phyloP scores from a whole-genome alignment of 805 yeast genomes.

The Metschnikowia kunwiensis region DNA sequence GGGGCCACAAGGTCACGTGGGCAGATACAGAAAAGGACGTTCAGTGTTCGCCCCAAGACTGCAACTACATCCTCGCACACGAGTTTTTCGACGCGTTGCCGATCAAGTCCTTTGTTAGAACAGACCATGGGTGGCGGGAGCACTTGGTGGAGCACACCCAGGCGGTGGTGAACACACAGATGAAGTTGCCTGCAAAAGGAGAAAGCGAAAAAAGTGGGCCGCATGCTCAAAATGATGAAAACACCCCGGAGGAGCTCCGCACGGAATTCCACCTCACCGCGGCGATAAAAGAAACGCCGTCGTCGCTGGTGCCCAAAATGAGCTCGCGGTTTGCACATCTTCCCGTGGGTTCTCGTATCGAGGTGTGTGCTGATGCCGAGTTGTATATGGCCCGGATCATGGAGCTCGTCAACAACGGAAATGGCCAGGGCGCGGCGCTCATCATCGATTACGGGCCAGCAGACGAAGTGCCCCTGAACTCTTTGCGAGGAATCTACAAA shows the following conservation, averaged over 20 bases:
- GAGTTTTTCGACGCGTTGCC: constrained; percentile 89
- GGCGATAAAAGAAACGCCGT: constrained; percentile 58
- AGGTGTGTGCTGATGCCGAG: constrained; percentile 73
- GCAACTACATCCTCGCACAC: constrained; percentile 74
- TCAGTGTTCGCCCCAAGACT: constrained; percentile 19
- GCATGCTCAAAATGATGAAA: constrained; percentile 6
- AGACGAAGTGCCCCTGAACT: constrained; percentile 60
- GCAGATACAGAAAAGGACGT: constrained; percentile 55
- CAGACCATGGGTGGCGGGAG: constrained; percentile 76
- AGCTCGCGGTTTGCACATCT: constrained; percentile 50
- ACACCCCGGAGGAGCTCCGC: constrained; percentile 8
- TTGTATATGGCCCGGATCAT: constrained; percentile 53
- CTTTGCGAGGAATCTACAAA: constrained; percentile 68
- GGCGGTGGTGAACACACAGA: constrained; percentile 35
- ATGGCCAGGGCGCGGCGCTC: constrained; percentile 58
- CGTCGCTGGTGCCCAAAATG: constrained; percentile 54
- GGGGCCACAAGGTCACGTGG: constrained; percentile 59
- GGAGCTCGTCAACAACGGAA: constrained; percentile 36
- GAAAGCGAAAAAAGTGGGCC: constrained; percentile 11
- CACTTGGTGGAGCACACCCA: constrained; percentile 57
- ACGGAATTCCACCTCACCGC: constrained; percentile 54
- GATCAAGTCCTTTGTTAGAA: constrained; percentile 61
- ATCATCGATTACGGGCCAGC: constrained; percentile 77
- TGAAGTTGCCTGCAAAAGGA: constrained; percentile 21
- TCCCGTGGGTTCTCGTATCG: constrained; percentile 58